Conservation (phyloP, 768 basidiomycete genomes). For the Rhizopogon salebrosus region DNA sequence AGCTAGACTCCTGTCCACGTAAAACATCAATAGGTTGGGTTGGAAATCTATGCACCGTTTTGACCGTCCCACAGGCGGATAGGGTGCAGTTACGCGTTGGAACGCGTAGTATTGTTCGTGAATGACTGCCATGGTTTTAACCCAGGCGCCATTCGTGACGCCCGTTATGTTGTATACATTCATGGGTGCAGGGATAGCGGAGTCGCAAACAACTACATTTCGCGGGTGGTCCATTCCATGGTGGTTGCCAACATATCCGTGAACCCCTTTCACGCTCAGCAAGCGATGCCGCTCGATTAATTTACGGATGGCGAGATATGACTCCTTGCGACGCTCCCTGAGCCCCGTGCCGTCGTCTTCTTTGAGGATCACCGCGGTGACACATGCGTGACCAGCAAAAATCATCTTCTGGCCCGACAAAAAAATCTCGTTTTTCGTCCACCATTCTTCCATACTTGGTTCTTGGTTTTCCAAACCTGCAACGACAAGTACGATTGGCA, state of each 20-base stretch:
- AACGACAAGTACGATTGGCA: conserved; percentile 36
- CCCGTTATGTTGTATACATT: conserved; percentile 2
- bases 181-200: not conserved
- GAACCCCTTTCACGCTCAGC: not conserved
- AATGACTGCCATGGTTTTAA: not conserved
- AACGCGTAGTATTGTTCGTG: conserved; percentile 2
- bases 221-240: not conserved
- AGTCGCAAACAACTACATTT: conserved; percentile 4
- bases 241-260: not conserved
- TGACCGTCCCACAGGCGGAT: not conserved
- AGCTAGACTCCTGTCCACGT: not conserved
- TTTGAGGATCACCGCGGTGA: too few relatives aligned
- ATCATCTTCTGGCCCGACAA: conserved; percentile 21
- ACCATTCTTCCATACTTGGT: conserved; percentile 28
- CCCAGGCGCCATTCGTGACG: not conserved
- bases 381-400: conserved; percentile 25
- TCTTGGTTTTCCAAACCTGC: conserved; percentile 35
- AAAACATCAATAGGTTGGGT: conserved; percentile 5
- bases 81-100: conserved; percentile 3
- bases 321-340: conserved; percentile 16
- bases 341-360: conserved; percentile 10
- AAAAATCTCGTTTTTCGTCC: conserved; percentile 18
- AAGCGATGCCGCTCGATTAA: conserved; percentile 8
- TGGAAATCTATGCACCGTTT: not conserved
- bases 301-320: conserved; percentile 15